Evolutionary conservation across 495 filamentous ascomycete species (phyloP).

Genomic region (Thermothielavioides terrestris): DNA sequence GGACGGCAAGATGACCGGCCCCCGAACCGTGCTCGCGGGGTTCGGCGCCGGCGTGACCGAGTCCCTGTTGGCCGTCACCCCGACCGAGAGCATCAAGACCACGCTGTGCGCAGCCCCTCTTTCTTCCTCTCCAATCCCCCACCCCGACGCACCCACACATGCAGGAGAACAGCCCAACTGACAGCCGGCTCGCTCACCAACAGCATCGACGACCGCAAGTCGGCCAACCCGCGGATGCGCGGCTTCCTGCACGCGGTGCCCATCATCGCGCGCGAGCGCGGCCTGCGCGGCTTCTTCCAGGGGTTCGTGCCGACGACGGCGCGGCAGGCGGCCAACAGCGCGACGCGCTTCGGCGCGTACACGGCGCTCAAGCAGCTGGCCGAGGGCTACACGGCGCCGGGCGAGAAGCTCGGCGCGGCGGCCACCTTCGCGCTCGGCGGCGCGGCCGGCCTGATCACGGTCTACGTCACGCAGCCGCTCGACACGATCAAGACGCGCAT

Average conservation of each 20-base stretch:
- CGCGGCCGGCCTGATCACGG: conserved; percentile 83
- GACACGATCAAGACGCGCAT: conserved; percentile 97
- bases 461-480: conserved; percentile 83
- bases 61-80: conserved; percentile 86
- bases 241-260: conserved; percentile 87
- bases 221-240: conserved; percentile 72
- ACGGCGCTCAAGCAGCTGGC: conserved; percentile 84
- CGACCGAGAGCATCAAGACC: conserved; percentile 97
- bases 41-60: conserved; percentile 94
- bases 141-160: background rate
- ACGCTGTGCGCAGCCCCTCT: conserved; percentile 51
- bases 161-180: too few relatives aligned
- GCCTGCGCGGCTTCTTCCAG: conserved; percentile 88
- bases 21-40: conserved; percentile 82
- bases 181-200: too few relatives aligned
- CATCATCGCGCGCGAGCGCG: conserved; percentile 79
- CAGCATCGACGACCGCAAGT: conserved; percentile 93
- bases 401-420: conserved; percentile 85
- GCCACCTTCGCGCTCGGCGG: conserved; percentile 89
- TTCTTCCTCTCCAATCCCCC: background rate
- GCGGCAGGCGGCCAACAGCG: conserved; percentile 89
- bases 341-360: conserved; percentile 81
- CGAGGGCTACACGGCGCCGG: conserved; percentile 83
- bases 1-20: conserved; percentile 82
- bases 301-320: conserved; percentile 93